Conservation (phyloP, 1,284 basidiomycete species). For the Bondarzewia mesenterica region DNA sequence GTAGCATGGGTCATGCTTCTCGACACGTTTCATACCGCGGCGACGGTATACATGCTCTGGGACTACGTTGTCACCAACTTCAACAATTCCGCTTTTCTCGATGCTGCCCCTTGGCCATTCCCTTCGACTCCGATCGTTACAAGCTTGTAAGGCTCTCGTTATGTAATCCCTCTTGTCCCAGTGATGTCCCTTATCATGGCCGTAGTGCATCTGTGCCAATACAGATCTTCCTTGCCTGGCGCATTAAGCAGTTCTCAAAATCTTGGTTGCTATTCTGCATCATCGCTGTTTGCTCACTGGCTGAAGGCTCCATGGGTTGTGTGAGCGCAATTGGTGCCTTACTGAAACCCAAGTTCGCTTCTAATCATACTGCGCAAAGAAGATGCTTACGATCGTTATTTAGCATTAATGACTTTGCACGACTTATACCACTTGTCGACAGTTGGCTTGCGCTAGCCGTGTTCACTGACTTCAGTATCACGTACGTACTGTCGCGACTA, state of each 20-base stretch:
- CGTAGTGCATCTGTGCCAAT: conserved; percentile 25
- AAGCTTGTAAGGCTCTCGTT: conserved; percentile 6
- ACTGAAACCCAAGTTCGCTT: conserved; percentile 11
- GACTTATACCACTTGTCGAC: conserved; percentile 14
- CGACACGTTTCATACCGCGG: conserved; percentile 24
- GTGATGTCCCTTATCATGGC: no score
- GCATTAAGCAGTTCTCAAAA: conserved; percentile 22
- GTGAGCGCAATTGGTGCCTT: conserved; percentile 12
- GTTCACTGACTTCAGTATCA: conserved; percentile 12
- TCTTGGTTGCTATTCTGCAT: conserved; percentile 17
- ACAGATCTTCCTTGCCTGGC: conserved; percentile 25
- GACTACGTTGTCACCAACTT: conserved; percentile 24
- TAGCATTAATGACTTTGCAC: conserved; percentile 12
- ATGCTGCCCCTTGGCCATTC: conserved; percentile 23
- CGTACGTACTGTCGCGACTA: conserved; percentile 8
- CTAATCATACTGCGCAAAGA: no score
- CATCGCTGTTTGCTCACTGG: conserved; percentile 17
- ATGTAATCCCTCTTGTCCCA: neutral
- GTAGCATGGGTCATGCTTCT: conserved; percentile 25
- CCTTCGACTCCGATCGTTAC: conserved; percentile 24
- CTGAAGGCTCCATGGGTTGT: conserved; percentile 16
- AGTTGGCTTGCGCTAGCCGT: conserved; percentile 13
- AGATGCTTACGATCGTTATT: no score
- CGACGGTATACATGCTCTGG: conserved; percentile 26
- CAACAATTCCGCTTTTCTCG: conserved; percentile 17